Conservation (phyloP, 1,139 yeast species). For the Suhomyces bribrorum region DNA sequence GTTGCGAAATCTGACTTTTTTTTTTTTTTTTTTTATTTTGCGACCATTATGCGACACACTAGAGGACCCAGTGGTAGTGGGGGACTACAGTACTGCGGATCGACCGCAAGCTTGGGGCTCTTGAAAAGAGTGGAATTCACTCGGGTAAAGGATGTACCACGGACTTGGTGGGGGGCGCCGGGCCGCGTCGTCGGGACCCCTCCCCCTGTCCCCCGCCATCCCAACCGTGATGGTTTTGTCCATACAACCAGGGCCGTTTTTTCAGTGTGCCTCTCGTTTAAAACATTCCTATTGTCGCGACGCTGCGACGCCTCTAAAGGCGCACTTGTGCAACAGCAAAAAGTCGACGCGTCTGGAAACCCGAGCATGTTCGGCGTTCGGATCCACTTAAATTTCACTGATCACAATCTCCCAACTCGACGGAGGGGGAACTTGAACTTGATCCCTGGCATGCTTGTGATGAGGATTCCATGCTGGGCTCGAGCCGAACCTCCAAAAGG, state of each 20-base stretch:
- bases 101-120: too few species aligned
- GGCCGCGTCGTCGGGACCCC: too few species aligned
- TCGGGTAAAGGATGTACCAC: too few species aligned
- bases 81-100: too few species aligned
- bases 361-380: background rate
- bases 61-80: background rate
- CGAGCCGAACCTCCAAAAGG: too few species aligned
- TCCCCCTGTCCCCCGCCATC: background rate
- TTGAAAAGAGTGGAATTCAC: too few species aligned
- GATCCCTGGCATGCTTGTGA: too few species aligned
- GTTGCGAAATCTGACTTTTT: background rate
- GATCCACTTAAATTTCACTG: background rate
- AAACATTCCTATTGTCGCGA: constrained; percentile 8
- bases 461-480: too few species aligned
- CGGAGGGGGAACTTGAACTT: too few species aligned
- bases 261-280: constrained; percentile 4
- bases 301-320: constrained; percentile 3
- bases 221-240: background rate
- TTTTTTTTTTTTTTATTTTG: background rate
- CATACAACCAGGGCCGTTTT: background rate
- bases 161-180: too few species aligned
- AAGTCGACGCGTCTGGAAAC: constrained; percentile 5
- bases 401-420: background rate
- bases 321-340: constrained; percentile 8
- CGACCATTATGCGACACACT: background rate